A percentile compares a stretch with the other conserved stretches of the same genome.
phyloP scores from a whole-genome alignment of 1,139 yeast species.

The Geotrichum carabidarum region DNA sequence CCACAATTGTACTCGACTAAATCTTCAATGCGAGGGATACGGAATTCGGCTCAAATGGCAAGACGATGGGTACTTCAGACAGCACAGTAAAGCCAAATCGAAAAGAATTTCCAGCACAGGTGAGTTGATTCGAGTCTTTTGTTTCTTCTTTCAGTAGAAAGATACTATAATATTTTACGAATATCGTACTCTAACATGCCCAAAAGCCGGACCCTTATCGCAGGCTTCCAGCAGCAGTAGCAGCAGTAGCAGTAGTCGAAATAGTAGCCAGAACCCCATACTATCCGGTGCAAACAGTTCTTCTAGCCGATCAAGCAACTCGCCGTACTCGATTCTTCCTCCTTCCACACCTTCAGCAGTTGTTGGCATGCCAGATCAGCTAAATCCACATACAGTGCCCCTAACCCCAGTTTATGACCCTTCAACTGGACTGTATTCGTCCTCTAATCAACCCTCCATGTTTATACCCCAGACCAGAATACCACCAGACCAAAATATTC shows the following conservation, averaged over 20 bases:
- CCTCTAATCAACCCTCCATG: neutral
- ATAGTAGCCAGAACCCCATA: neutral
- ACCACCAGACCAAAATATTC: neutral
- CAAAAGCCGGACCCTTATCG: no score
- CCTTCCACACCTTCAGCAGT: no score
- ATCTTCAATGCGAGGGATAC: conserved; percentile 30
- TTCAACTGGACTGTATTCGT: neutral
- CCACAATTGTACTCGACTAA: conserved; percentile 21
- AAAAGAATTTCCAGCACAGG: neutral
- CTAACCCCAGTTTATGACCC: neutral
- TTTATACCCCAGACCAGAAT: neutral
- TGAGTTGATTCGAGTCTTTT: no score
- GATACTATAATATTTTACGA: no score
- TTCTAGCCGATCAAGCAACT: no score
- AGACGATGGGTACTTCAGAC: conserved; percentile 18
- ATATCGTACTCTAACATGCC: no score
- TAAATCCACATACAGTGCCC: neutral
- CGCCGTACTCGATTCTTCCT: no score
- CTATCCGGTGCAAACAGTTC: no score
- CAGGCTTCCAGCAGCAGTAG: no score
- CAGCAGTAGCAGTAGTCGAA: neutral
- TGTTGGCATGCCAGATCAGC: neutral
- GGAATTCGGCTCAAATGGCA: conserved; percentile 32
- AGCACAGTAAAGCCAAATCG: conserved; percentile 8
- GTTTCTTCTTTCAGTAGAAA: no score